These are phyloP conservation scores for Candida sphagnicola DNA, from an alignment of 805 yeast genomes.

Conservation along the genomic window DNA sequence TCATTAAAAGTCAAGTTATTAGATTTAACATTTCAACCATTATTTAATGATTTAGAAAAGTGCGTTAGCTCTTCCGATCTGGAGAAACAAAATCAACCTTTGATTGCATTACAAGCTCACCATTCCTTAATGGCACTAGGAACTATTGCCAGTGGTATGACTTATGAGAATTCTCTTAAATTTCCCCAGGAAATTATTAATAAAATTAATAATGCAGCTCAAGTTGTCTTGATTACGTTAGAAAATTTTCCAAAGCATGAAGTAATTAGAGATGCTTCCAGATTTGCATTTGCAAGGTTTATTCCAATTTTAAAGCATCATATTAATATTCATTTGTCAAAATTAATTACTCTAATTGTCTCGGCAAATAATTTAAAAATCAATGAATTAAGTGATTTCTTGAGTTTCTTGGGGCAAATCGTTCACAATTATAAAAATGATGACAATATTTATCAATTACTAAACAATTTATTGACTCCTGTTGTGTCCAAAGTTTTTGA, in stretches of 20 bases:
- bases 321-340: constrained; percentile 50
- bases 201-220: constrained; percentile 62
- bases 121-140: constrained; percentile 87
- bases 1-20: constrained; percentile 42
- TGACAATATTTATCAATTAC: constrained; percentile 64
- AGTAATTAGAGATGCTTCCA: constrained; percentile 75
- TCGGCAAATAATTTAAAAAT: constrained; percentile 52
- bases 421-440: constrained; percentile 71
- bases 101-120: constrained; percentile 68
- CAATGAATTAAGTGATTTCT: constrained; percentile 72
- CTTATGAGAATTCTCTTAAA: constrained; percentile 40
- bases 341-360: constrained; percentile 62
- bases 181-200: constrained; percentile 36
- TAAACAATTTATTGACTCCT: constrained; percentile 74
- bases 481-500: constrained; percentile 60
- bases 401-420: constrained; percentile 84
- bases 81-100: constrained; percentile 34
- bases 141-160: constrained; percentile 84
- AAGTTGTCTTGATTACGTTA: constrained; percentile 78
- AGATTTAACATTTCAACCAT: constrained; percentile 68
- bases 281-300: constrained; percentile 84
- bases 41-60: constrained; percentile 65
- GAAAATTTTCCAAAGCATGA: constrained; percentile 68
- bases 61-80: constrained; percentile 42
- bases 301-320: constrained; percentile 63